phyloP scores from a whole-genome alignment of 2,329 filamentous ascomycete species.

The Cordyceps cicadae region DNA sequence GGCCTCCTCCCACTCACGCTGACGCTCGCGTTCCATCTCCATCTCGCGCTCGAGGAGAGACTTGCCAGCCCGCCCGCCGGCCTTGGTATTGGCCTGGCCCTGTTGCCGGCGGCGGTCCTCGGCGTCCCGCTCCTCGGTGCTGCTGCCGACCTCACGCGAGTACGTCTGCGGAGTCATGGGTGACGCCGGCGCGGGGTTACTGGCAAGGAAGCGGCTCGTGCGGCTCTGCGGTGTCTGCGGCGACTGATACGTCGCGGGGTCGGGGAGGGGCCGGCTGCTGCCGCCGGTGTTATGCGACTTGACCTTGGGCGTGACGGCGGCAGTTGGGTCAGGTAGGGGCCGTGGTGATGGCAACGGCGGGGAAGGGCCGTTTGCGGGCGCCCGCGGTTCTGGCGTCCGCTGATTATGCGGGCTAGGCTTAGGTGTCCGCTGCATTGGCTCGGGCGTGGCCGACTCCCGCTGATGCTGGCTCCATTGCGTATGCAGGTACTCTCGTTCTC shows the following conservation, averaged over 20 bases:
- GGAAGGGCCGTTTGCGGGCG: constrained; percentile 13
- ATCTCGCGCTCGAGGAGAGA: constrained; percentile 71
- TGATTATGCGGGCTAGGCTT: constrained; percentile 6
- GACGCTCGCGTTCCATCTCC: constrained; percentile 67
- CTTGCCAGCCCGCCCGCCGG: constrained; percentile 56
- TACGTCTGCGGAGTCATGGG: constrained; percentile 40
- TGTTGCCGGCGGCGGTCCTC: constrained; percentile 54
- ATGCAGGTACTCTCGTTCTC: constrained; percentile 57
- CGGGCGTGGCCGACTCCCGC: constrained; percentile 23
- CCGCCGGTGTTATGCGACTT: constrained; percentile 32
- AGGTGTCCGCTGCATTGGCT: constrained; percentile 17
- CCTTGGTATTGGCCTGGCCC: constrained; percentile 53
- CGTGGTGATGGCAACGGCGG: constrained; percentile 27
- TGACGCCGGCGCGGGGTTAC: constrained; percentile 41
- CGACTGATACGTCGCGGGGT: constrained; percentile 32
- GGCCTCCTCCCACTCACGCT: constrained; percentile 71
- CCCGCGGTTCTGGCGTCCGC: constrained; percentile 2
- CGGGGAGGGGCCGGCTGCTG: constrained; percentile 42
- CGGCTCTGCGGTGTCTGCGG: constrained; percentile 31
- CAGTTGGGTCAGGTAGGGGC: constrained; percentile 34
- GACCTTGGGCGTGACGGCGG: constrained; percentile 18
- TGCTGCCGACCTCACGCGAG: constrained; percentile 44
- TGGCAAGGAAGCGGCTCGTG: constrained; percentile 50
- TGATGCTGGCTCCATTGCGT: constrained; percentile 42
- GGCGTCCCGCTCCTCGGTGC: constrained; percentile 51